Base-by-base conservation (phyloP, 1,139 yeast genomes). In the Cylindricascospora bacillispora region DNA sequence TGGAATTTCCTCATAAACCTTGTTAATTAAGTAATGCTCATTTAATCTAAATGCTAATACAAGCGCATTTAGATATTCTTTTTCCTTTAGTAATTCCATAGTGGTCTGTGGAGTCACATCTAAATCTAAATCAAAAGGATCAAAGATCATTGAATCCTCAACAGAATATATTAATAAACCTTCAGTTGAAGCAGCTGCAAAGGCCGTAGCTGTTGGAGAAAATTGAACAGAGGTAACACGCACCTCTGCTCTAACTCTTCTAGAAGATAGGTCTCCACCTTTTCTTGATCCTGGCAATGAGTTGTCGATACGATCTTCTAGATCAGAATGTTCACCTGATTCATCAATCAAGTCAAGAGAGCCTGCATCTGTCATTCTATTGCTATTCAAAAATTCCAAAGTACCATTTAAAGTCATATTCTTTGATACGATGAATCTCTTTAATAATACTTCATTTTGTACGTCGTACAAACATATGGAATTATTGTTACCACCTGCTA, bases 151-250 rank as follows among this genome's bases (percentile, higher is more conserved):
- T 11, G 70, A 62, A 35, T 76, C 75, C 52, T 86, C 93, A 24
- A 85, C 70, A 1, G 94, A 77, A 52, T 73, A 89, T 2, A 89
- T 63, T 35, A 86, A 60, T 29, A 92, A 61, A 5, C 99, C 99
- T 54, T 89, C 98, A 0, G 98, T 89, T 1, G 95, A 76, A 0
- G 95, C 93, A 18, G 94, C 95, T 2, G 94, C 92, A 62, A 92
- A 92, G 17, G 94, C 74, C 25, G 80, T 67, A 6, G 93, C 80
- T 0, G 95, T 79, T 15, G 98, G 98, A 3, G 95, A 81, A 49
- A 86, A 89, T 40, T 68, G 70, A 24, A 92, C 67, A 4, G 79
- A 62, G 1, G 81, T 70, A 1, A 89, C 85, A 45, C 93, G 63
- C 15, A 89, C 68, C 37, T 79, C 93, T 0, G 95, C 93, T 40